These are phyloP conservation scores for Astrothelium subdiscretum DNA, from an alignment of 495 filamentous ascomycete species.

Conservation along the genomic window DNA sequence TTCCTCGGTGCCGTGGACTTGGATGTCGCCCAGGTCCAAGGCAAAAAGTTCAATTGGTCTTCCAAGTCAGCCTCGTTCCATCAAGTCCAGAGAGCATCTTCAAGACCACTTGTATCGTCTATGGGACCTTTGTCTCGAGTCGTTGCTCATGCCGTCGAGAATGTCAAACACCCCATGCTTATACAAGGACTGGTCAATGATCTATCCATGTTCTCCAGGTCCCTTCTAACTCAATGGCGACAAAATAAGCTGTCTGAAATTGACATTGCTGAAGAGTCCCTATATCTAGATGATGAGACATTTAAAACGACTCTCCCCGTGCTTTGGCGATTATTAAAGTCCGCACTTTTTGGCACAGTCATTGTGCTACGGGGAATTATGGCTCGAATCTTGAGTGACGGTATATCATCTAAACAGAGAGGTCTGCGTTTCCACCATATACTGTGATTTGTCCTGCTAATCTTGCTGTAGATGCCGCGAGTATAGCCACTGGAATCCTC, in stretches of 20 bases:
- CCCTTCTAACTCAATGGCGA: slow-evolving; percentile 69
- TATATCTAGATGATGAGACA: slow-evolving; percentile 59
- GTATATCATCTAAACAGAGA: background rate
- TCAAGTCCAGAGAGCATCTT: slow-evolving; percentile 30
- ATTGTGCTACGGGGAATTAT: slow-evolving; percentile 63
- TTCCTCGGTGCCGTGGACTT: slow-evolving; percentile 68
- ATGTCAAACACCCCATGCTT: slow-evolving; percentile 45
- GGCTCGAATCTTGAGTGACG: slow-evolving; percentile 51
- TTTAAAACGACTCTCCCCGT: slow-evolving; percentile 56
- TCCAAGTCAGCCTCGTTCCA: slow-evolving; percentile 41
- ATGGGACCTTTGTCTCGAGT: slow-evolving; percentile 72
- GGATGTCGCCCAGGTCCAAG: slow-evolving; percentile 52
- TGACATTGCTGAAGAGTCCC: slow-evolving; percentile 61
- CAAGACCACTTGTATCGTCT: slow-evolving; percentile 61
- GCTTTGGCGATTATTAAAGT: slow-evolving; percentile 74
- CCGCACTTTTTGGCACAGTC: slow-evolving; percentile 67
- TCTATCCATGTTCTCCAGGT: slow-evolving; percentile 56
- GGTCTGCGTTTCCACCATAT: background rate
- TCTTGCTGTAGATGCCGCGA: slow-evolving; percentile 42
- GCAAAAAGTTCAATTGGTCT: slow-evolving; percentile 63
- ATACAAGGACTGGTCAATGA: slow-evolving; percentile 61
- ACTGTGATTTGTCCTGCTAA: background rate
- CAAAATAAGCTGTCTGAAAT: slow-evolving; percentile 74
- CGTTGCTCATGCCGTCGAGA: slow-evolving; percentile 59
- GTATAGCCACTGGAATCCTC: slow-evolving; percentile 64